Base-by-base conservation (phyloP, 176 grass and related monocot species). In the Zizania latifolia region DNA sequence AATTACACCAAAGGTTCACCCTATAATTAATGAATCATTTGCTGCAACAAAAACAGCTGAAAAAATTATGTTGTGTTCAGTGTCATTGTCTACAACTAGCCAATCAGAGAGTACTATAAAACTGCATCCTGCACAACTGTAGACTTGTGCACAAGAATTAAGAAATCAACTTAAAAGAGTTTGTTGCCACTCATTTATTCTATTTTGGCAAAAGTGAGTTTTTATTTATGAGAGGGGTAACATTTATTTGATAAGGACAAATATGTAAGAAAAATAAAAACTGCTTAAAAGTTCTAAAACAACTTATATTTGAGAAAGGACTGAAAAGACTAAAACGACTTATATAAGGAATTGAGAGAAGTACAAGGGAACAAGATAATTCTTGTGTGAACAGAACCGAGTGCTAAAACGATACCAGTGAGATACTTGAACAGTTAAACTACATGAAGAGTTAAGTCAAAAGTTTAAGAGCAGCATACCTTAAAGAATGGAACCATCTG, bases 401-500 rank as follows among this genome's bases (percentile, higher is more conserved):
- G 67, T 38, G 62, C 50, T 48, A 29, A 22, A 67, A 12, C 68
- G 59, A 24, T 46, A 33, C 26, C 36, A 58, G 54, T 41, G 26
- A 69, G 24, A 68, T 22, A 57, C 65, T 68, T 68, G 22, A 66
- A 24, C 22, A 57, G 53, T 68, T 68, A 21, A 66, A 24, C 22
- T 45, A 45, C 51, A 66, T 50, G 17, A 80, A 61, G 13, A 62
- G n/a, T n/a, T n/a, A n/a, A 38, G 36, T 40, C 62, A 51, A 21
- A 87, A 3, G 35, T 88, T 35, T 62, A 32, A 68, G 38, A 78
- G 54, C 27, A 74, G 34, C 41, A 69, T 83, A 88, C 86, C 80
- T 69, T 83, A 14, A 36, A 68, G 43, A 74, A 50, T 82, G 36
- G 45, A 69, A 44, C 62, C 68, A 83, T 68, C 33, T 83, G 61